These are phyloP conservation scores for Fusarium siculi DNA, from an alignment of 2,329 filamentous ascomycete genomes.

Conservation along the genomic window DNA sequence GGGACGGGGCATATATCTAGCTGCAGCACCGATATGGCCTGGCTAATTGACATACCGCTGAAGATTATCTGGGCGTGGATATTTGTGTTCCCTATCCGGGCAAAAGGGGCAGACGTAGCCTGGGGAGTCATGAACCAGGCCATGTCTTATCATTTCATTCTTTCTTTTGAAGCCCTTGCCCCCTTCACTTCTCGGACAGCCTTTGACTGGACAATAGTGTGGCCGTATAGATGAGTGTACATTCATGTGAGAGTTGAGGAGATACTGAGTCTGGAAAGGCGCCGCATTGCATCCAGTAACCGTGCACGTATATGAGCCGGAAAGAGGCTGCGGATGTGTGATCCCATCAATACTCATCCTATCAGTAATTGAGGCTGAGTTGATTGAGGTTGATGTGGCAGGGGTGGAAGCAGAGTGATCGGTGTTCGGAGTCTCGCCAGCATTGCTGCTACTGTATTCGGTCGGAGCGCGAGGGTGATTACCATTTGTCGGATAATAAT, in stretches of 20 bases:
- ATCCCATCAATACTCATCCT: slow-evolving; percentile 69
- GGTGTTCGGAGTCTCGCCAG: slow-evolving; percentile 58
- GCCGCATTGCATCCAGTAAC: slow-evolving; percentile 72
- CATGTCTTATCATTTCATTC: slow-evolving; percentile 79
- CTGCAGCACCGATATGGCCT: background rate
- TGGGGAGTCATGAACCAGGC: slow-evolving; percentile 91
- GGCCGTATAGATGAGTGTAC: slow-evolving; percentile 74
- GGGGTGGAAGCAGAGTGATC: slow-evolving; percentile 58
- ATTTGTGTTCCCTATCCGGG: slow-evolving; percentile 91
- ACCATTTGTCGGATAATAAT: slow-evolving; percentile 49
- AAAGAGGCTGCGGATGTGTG: slow-evolving; percentile 61
- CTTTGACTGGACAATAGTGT: slow-evolving; percentile 72
- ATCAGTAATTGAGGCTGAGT: slow-evolving; percentile 54
- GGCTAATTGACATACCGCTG: slow-evolving; percentile 72
- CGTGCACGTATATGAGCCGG: slow-evolving; percentile 67
- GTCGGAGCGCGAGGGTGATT: slow-evolving; percentile 50
- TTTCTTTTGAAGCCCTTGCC: slow-evolving; percentile 78
- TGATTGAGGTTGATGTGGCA: slow-evolving; percentile 45
- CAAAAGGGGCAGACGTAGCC: slow-evolving; percentile 98
- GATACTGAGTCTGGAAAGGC: slow-evolving; percentile 80
- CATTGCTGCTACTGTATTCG: slow-evolving; percentile 58
- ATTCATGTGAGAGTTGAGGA: slow-evolving; percentile 83
- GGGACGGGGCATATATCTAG: background rate
- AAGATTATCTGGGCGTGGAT: slow-evolving; percentile 93
- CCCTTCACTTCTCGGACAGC: slow-evolving; percentile 70